These are phyloP conservation scores for Annulohypoxylon moriforme DNA, from an alignment of 495 filamentous ascomycete species.

Conservation along the genomic window DNA sequence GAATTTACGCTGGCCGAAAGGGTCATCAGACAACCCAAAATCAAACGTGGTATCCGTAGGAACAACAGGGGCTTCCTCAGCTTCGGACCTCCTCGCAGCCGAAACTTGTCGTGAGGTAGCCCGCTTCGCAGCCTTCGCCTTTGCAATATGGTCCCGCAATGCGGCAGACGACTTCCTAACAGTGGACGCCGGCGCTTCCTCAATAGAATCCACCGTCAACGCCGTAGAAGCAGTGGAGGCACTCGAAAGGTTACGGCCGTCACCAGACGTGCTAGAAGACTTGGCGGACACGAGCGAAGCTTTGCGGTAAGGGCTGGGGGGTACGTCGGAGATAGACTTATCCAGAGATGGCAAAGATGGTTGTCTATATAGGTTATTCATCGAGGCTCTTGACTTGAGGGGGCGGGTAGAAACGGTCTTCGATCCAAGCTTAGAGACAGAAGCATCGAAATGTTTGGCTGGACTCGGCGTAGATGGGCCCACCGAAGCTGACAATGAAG, in stretches of 20 bases:
- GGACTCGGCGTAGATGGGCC: conserved; percentile 55
- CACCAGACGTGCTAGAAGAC: conserved; percentile 61
- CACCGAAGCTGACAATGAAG: conserved; percentile 41
- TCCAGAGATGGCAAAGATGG: conserved; percentile 58
- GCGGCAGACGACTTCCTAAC: conserved; percentile 78
- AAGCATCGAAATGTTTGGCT: conserved; percentile 48
- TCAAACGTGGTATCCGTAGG: conserved; percentile 64
- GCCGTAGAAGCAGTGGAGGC: conserved; percentile 55
- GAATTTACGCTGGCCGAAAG: conserved; percentile 73
- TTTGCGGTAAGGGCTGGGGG: conserved; percentile 49
- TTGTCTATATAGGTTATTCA: conserved; percentile 66
- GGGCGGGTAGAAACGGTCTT: conserved; percentile 63
- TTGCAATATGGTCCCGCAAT: conserved; percentile 90
- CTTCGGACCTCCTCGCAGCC: conserved; percentile 42
- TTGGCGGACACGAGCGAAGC: conserved; percentile 55
- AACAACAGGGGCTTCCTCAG: conserved; percentile 58
- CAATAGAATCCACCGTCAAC: conserved; percentile 52
- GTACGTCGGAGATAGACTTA: conserved; percentile 49
- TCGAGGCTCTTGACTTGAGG: conserved; percentile 65
- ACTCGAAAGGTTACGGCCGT: conserved; percentile 56
- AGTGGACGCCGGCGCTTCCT: conserved; percentile 46
- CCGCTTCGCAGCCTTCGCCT: conserved; percentile 86
- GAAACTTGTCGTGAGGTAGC: conserved; percentile 61
- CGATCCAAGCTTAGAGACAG: conserved; percentile 56
- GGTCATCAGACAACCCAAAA: conserved; percentile 67